Evolutionary conservation across 768 basidiomycete genomes (phyloP), one percentile per base, ranked within the genome.

Genomic region (Podaxis mareebaensis): DNA sequence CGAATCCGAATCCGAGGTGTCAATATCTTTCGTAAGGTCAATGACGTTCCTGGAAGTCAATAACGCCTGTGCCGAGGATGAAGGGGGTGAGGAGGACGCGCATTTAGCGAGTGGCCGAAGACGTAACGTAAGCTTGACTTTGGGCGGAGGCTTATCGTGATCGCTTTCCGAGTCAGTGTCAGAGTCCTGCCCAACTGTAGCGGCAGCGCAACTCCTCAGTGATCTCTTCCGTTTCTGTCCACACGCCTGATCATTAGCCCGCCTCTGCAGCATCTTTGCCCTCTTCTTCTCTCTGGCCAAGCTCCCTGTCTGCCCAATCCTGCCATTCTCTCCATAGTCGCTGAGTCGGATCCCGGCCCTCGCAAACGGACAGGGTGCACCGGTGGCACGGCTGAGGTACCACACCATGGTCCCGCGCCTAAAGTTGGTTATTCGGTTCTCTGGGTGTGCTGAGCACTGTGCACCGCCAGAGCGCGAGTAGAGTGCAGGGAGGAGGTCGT

Each of bases 361-460:
- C 4, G 87, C 77, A 71, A 93, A 93, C 4, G 91, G 91, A 74
- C 91, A 92, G 0, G 87, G 85, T 5, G 86, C 83, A 55, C 91
- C 91, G 8, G 90, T 85, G 17, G 88, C 89, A 67, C 85, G 83
- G 71, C 86, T 87, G 63, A 93, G 80, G 73, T 92, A 93, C 90
- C 90, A 93, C 15, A 93, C 90, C 69, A 85, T 84, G 49, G 91
- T 93, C 33, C 91, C 91, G 39, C 87, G 83, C 61, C 91, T 81
- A 70, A 91, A 93, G 73, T 90, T 91, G 20, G 91, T 92, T 42
- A 81, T 66, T 38, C 88, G 79, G 60, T 76, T 79, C 40, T 80
- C 78, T 17, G 72, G 71, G 51, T 69, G 71, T 57, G 76, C 70
- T 13, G 77, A 74, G 58, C 75, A 76, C 66, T 83, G 80, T 67